These are phyloP conservation scores for Kurtzmaniella fragi DNA, from an alignment of 805 yeast species.

Conservation along the genomic window DNA sequence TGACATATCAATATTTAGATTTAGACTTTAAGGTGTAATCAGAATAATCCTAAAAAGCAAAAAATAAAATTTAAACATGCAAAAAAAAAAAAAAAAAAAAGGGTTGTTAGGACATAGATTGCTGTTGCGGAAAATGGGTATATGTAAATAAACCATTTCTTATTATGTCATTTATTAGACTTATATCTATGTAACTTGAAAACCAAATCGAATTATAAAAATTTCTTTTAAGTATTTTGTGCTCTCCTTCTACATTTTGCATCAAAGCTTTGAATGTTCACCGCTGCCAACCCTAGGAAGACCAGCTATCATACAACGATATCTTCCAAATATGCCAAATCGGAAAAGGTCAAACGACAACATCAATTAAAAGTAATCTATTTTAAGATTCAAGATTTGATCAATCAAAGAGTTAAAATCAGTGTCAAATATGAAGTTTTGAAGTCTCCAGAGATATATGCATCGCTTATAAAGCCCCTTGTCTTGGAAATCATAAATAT, in stretches of 20 bases:
- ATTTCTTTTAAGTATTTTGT: conserved; percentile 2
- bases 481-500: conserved; percentile 34
- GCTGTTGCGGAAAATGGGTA: neutral
- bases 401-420: conserved; percentile 38
- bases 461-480: conserved; percentile 44
- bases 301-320: conserved; percentile 3
- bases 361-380: conserved; percentile 36
- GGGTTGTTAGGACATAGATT: neutral
- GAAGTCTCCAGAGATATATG: conserved; percentile 45
- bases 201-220: neutral
- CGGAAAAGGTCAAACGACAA: conserved; percentile 15
- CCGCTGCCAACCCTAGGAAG: conserved; percentile 5
- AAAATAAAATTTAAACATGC: too few relatives aligned
- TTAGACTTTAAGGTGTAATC: neutral
- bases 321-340: neutral
- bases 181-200: neutral
- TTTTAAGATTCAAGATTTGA: conserved; percentile 37
- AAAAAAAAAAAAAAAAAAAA: too few relatives aligned
- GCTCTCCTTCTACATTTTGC: conserved; percentile 3
- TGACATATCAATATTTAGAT: neutral
- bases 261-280: neutral
- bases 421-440: conserved; percentile 48
- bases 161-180: neutral
- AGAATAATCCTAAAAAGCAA: too few relatives aligned
- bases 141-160: neutral